Percentiles rank a stretch among this genome's conserved stretches.
Conservation (phyloP, 495 filamentous ascomycete genomes). For the Penicillium coffeae region DNA sequence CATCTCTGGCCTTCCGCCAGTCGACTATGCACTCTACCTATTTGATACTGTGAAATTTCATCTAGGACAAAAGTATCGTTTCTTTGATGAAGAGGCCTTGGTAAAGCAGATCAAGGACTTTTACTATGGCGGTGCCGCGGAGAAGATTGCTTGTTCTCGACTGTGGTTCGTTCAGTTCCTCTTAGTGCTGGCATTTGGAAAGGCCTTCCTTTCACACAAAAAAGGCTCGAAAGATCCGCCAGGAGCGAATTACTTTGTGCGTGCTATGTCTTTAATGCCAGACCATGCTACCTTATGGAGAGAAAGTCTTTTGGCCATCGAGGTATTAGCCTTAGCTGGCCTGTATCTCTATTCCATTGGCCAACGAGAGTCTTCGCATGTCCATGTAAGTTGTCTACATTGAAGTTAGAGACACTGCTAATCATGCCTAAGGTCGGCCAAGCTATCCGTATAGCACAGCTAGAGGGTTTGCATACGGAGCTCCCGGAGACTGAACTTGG, state of each 20-base stretch:
- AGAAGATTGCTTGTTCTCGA: constrained; percentile 18
- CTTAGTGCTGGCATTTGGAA: constrained; percentile 36
- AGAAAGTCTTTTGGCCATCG: constrained; percentile 29
- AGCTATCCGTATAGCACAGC: constrained; percentile 35
- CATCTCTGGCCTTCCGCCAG: constrained; percentile 27
- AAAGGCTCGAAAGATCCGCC: constrained; percentile 20
- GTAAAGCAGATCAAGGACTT: constrained; percentile 24
- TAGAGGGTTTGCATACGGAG: constrained; percentile 35
- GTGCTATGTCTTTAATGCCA: constrained; percentile 38
- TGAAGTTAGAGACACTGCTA: neutral
- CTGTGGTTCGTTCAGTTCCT: constrained; percentile 40
- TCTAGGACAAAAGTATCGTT: constrained; percentile 28
- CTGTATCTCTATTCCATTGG: constrained; percentile 10
- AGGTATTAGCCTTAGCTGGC: constrained; percentile 30
- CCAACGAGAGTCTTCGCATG: constrained; percentile 20
- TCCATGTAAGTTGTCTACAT: constrained; percentile 23
- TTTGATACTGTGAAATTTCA: constrained; percentile 37
- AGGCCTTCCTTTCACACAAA: constrained; percentile 30
- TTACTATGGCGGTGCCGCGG: constrained; percentile 17
- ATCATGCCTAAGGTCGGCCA: constrained; percentile 27
- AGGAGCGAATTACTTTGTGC: constrained; percentile 30
- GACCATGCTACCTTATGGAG: constrained; percentile 25
- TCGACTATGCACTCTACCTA: constrained; percentile 33
- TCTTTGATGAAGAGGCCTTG: constrained; percentile 37
- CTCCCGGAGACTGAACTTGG: constrained; percentile 31